phyloP scores from a whole-genome alignment of 1,284 basidiomycete genomes.

The Rhodotorula sp. region DNA sequence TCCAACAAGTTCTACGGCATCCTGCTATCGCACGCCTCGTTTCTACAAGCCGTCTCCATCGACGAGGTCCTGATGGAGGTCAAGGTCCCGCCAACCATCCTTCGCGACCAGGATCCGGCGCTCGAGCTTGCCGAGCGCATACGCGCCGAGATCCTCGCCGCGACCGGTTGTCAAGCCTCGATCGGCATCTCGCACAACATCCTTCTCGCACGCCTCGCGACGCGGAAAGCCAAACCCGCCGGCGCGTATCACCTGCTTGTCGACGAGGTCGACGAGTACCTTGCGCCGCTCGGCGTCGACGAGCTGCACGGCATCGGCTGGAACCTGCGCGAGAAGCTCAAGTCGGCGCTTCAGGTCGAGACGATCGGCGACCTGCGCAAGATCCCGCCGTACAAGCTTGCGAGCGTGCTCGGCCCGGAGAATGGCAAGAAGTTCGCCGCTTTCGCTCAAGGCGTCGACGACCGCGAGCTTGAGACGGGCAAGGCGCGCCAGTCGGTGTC shows the following conservation, averaged over 20 bases:
- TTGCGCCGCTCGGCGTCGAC: slow-evolving; percentile 76
- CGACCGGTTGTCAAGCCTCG: slow-evolving; percentile 75
- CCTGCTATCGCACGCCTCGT: slow-evolving; percentile 82
- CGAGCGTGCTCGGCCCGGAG: slow-evolving; percentile 65
- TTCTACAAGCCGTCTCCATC: slow-evolving; percentile 91
- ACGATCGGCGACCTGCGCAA: slow-evolving; percentile 67
- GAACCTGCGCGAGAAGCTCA: slow-evolving; percentile 55
- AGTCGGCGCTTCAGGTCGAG: slow-evolving; percentile 71
- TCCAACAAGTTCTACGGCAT: slow-evolving; percentile 79
- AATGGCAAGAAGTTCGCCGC: slow-evolving; percentile 83
- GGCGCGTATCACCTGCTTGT: slow-evolving; percentile 71
- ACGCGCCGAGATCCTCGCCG: slow-evolving; percentile 68
- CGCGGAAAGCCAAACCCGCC: slow-evolving; percentile 85
- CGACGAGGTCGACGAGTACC: slow-evolving; percentile 60
- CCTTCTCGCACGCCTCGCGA: slow-evolving; percentile 87
- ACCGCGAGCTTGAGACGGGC: slow-evolving; percentile 71
- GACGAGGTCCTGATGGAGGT: slow-evolving; percentile 95
- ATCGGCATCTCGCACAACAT: slow-evolving; percentile 92
- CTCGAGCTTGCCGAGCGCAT: slow-evolving; percentile 78
- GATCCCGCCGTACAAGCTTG: slow-evolving; percentile 51
- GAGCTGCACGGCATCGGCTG: slow-evolving; percentile 87
- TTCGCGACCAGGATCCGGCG: slow-evolving; percentile 57
- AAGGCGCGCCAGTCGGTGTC: slow-evolving; percentile 83
- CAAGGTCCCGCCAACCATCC: slow-evolving; percentile 59
- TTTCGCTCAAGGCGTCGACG: slow-evolving; percentile 79